Percentiles rank a stretch among this genome's conserved stretches.
These are phyloP conservation scores for Sarcomyxa edulis DNA, from an alignment of 768 basidiomycete species.

Conservation along the genomic window DNA sequence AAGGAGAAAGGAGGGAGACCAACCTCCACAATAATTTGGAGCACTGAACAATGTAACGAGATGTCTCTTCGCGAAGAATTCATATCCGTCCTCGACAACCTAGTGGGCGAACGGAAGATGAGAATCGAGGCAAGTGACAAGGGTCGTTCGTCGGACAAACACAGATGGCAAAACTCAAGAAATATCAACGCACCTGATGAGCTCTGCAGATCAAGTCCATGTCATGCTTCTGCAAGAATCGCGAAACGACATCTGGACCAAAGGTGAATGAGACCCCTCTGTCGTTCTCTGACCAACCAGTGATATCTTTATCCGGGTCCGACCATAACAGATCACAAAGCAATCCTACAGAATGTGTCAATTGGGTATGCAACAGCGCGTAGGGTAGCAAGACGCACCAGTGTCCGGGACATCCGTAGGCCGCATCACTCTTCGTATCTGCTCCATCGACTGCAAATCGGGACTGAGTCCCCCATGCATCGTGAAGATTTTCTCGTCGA, in stretches of 20 bases:
- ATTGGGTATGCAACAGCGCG: background rate
- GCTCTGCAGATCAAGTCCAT: conserved; percentile 99
- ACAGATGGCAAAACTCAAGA: conserved; percentile 3
- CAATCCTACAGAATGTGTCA: conserved; percentile 49
- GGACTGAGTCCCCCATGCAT: conserved; percentile 99
- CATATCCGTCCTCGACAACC: conserved; percentile 99
- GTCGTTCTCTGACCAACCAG: conserved; percentile 99
- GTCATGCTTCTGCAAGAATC: conserved; percentile 99
- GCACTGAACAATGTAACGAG: conserved; percentile 96
- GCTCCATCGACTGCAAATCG: conserved; percentile 98
- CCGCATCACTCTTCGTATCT: conserved; percentile 98
- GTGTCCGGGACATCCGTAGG: conserved; percentile 99
- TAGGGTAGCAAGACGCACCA: conserved; percentile 43
- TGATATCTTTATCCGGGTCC: conserved; percentile 99
- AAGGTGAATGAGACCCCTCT: conserved; percentile 98
- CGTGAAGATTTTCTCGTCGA: conserved; percentile 99
- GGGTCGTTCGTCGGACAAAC: conserved; percentile 4
- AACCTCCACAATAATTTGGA: conserved; percentile 89
- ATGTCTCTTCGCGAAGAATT: conserved; percentile 98
- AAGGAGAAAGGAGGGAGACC: too few species aligned
- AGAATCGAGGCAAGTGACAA: conserved; percentile 1
- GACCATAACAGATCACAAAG: conserved; percentile 98
- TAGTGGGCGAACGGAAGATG: conserved; percentile 20
- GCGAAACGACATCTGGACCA: conserved; percentile 94
- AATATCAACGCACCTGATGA: conserved; percentile 70